A percentile compares a stretch with the other conserved stretches of the same genome.
phyloP scores from a whole-genome alignment of 2,329 filamentous ascomycete species.

The Colletotrichum gloeosporioides region DNA sequence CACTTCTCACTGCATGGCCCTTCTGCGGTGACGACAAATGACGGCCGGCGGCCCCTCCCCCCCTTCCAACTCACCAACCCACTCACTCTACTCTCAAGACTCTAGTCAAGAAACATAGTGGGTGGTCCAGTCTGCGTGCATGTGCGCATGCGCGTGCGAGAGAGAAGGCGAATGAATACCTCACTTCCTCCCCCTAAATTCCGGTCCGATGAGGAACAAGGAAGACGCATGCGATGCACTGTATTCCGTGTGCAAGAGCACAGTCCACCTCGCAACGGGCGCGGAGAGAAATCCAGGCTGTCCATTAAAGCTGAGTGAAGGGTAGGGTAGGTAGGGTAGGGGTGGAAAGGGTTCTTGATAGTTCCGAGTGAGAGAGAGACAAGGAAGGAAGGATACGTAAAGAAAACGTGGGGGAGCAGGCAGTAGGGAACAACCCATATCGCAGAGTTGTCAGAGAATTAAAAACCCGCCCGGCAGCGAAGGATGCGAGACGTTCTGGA shows the following conservation, averaged over 20 bases:
- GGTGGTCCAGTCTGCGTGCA: not conserved
- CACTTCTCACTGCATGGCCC: not conserved
- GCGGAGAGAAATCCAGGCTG: not conserved
- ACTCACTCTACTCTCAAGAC: not conserved
- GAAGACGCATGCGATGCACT: not conserved
- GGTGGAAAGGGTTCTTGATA: not conserved
- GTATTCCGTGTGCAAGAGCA: not conserved
- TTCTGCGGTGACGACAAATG: not conserved
- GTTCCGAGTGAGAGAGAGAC: not conserved
- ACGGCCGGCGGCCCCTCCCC: not conserved
- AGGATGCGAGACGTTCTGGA: conserved; percentile 14
- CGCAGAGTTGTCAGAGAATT: conserved; percentile 3
- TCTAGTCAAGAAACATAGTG: not conserved
- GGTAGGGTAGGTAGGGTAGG: not conserved
- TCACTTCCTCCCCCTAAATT: not conserved
- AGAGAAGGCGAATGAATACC: not conserved
- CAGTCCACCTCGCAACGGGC: not conserved
- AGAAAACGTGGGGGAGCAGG: not conserved
- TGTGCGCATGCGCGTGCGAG: not conserved
- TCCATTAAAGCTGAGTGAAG: not conserved
- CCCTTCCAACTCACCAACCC: not conserved
- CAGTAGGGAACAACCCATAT: conserved; percentile 3
- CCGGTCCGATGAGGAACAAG: not conserved
- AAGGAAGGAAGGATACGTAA: not conserved
- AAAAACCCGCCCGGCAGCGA: not conserved